Evolutionary conservation across 106 monocot species (phyloP).

Genomic region (Apostasia ramifera): DNA sequence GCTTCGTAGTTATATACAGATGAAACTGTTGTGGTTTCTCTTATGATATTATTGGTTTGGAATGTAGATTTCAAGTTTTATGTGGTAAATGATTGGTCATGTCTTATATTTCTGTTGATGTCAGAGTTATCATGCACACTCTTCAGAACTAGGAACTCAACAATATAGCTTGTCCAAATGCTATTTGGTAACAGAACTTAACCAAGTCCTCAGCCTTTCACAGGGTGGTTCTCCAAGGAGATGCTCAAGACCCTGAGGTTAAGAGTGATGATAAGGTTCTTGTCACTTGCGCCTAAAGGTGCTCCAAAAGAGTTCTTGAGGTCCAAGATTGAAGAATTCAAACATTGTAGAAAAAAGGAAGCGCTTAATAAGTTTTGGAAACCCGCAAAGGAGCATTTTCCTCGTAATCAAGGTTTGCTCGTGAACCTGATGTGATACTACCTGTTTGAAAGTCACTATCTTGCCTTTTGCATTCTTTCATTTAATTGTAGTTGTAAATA

Average conservation of each 20-base stretch:
- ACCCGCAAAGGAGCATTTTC: slow-evolving; percentile 10
- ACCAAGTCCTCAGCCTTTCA: slow-evolving; percentile 27
- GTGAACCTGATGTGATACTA: not conserved
- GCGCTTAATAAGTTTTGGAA: slow-evolving; percentile 21
- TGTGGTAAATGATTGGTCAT: not conserved
- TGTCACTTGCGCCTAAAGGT: slow-evolving; percentile 30
- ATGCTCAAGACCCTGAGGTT: slow-evolving; percentile 32
- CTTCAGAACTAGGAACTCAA: not conserved
- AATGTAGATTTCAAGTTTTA: not conserved
- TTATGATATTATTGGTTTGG: not conserved
- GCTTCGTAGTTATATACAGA: not conserved
- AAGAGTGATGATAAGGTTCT: slow-evolving; percentile 45
- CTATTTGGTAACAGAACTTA: not conserved
- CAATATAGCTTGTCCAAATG: not conserved
- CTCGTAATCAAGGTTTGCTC: slow-evolving; percentile 18
- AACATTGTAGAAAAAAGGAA: slow-evolving; percentile 46
- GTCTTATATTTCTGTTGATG: not conserved
- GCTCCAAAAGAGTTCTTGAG: slow-evolving; percentile 23
- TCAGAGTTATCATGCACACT: no score
- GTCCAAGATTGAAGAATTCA: slow-evolving; percentile 23
- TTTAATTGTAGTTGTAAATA: no score
- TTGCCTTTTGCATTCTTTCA: not conserved
- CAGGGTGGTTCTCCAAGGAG: slow-evolving; percentile 52
- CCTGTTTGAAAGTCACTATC: not conserved
- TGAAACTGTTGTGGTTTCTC: not conserved